Evolutionary conservation across 768 basidiomycete species (phyloP).

Genomic region (Lactarius sanguifluus): DNA sequence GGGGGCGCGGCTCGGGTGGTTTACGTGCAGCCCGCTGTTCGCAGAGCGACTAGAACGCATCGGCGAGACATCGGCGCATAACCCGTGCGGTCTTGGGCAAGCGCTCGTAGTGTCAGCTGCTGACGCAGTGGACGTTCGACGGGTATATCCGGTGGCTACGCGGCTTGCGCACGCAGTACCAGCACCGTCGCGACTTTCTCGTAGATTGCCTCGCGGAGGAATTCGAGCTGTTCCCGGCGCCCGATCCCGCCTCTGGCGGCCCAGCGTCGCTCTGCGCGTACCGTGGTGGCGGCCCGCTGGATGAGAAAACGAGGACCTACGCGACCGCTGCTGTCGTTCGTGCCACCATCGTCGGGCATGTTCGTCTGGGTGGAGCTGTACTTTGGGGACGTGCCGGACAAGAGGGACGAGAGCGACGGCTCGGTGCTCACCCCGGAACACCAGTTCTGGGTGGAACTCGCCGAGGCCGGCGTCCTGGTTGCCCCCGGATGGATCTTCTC

Average conservation of each 20-base stretch:
- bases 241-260: constrained; percentile 38
- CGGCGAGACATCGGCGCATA: constrained; percentile 66
- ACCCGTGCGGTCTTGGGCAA: constrained; percentile 72
- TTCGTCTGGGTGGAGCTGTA: constrained; percentile 73
- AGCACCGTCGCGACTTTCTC: constrained; percentile 56
- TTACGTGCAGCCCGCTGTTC: constrained; percentile 73
- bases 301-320: constrained; percentile 41
- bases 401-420: constrained; percentile 34
- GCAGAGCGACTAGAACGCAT: constrained; percentile 72
- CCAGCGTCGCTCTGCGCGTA: constrained; percentile 48
- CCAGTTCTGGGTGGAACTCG: constrained; percentile 60
- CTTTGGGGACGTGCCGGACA: constrained; percentile 54
- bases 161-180: constrained; percentile 59
- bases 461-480: constrained; percentile 63
- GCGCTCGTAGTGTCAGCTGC: constrained; percentile 58
- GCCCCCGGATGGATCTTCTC: constrained; percentile 60
- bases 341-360: constrained; percentile 83
- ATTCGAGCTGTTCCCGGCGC: constrained; percentile 53
- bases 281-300: constrained; percentile 34
- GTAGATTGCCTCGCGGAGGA: constrained; percentile 62
- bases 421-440: constrained; percentile 49
- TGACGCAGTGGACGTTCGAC: constrained; percentile 64
- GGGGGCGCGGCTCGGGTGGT: constrained; percentile 76
- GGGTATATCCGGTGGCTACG: constrained; percentile 80
- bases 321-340: constrained; percentile 57